A percentile compares a stretch with the other conserved stretches of the same genome.
phyloP scores from a whole-genome alignment of 2,329 filamentous ascomycete genomes.

The Sarocladium brachiariae region DNA sequence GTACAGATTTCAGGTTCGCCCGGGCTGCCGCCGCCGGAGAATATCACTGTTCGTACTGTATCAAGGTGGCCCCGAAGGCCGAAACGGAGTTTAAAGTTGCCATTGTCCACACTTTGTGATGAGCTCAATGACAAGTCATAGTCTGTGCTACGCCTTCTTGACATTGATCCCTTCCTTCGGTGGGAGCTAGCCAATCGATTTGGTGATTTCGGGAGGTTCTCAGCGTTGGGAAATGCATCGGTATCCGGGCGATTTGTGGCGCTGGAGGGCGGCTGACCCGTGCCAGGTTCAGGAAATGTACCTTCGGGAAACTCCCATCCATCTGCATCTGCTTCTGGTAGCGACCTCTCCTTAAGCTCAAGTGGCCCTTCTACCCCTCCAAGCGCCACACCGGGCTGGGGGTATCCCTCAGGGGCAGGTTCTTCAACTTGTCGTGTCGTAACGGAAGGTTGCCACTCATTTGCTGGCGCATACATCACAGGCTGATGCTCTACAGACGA shows the following conservation, averaged over 20 bases:
- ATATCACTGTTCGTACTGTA: constrained; percentile 89
- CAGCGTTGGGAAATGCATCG: constrained; percentile 78
- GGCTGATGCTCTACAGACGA: constrained; percentile 43
- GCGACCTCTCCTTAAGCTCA: constrained; percentile 40
- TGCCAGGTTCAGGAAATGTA: constrained; percentile 50
- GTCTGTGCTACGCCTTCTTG: constrained; percentile 62
- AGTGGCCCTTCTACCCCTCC: constrained; percentile 32
- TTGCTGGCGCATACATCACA: constrained; percentile 29
- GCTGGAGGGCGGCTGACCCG: constrained; percentile 37
- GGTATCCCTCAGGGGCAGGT: constrained; percentile 22
- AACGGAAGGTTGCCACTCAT: constrained; percentile 28
- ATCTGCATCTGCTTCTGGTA: constrained; percentile 48
- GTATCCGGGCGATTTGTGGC: constrained; percentile 68
- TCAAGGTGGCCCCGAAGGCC: constrained; percentile 88
- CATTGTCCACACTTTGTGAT: constrained; percentile 57
- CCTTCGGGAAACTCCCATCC: constrained; percentile 92
- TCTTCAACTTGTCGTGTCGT: constrained; percentile 30
- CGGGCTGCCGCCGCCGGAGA: constrained; percentile 91
- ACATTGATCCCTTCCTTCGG: constrained; percentile 73
- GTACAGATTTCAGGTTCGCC: constrained; percentile 97
- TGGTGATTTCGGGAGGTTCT: constrained; percentile 74
- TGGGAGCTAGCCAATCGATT: constrained; percentile 62
- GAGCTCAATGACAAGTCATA: constrained; percentile 49
- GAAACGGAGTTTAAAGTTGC: constrained; percentile 87
- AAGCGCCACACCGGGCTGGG: constrained; percentile 27